Base-by-base conservation (phyloP, 2,329 filamentous ascomycete genomes). In the Furcasterigmium sp. region DNA sequence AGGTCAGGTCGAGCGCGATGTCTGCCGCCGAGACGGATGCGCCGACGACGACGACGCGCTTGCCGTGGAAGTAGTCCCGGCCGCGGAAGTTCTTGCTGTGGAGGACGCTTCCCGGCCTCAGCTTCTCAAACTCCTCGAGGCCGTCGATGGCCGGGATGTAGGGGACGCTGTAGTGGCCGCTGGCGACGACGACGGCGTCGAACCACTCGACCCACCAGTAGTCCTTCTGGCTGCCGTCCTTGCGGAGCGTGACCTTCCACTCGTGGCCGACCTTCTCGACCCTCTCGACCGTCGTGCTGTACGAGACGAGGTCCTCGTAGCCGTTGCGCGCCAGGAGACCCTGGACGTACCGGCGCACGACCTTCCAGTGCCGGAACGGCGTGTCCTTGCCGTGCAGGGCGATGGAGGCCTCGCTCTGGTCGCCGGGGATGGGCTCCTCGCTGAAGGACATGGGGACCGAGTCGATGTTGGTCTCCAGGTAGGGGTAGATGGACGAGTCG, bases 381-480 rank as follows among this genome's bases (percentile, higher is more conserved):
- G 78, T 79, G 15, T 77, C 65, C 0, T 64, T 52, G 0, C 81
- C 80, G 47, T 85, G 76, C 20, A 61, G 47, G 3, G 45, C 50
- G 10, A 59, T 51, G 2, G 62, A 63, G 9, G 53, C 50, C 23
- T 60, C 48, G 37, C 54, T 61, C 2, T 52, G 52, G 9, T 54
- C 52, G 1, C 57, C 55, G 0, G 77, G 70, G 13, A 82, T 76
- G 0, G 68, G 63, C 42, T 82, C 78, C 46, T 78, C 68, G 1
- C 70, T 74, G 56, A 77, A 85, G 14, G 72, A 67, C 82, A 85
- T 85, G 0, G 77, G 66, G 2, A 70, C 53, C 6, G 67, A 65
- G 48, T 77, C 72, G 35, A 85, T 75, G 49, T 85, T 85, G 3
- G 80, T 85, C 54, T 85, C 78, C n/a, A 85, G 61, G 17, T 75